Percentiles rank a stretch among this genome's conserved stretches.
Conservation (phyloP, 108 stramenopile genomes). For the Cyclotella baltica region DNA sequence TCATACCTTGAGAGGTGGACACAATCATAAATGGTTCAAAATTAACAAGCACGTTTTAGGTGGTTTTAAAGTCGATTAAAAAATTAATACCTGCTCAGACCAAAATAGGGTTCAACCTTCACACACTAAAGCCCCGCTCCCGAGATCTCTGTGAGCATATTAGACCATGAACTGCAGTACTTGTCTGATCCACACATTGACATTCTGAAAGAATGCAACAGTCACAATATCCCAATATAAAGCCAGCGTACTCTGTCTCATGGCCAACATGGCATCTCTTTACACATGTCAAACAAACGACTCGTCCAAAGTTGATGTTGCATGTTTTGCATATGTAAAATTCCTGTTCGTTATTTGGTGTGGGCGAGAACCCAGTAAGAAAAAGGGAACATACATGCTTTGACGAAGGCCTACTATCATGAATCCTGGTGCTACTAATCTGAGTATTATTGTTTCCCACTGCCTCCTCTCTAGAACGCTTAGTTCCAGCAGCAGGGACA, state of each 20-base stretch:
- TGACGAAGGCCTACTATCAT: background rate
- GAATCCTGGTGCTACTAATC: background rate
- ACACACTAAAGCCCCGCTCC: too few species aligned
- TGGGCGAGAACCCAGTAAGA: constrained; percentile 17
- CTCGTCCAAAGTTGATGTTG: constrained; percentile 18
- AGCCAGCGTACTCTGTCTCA: constrained; percentile 18
- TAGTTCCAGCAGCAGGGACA: background rate
- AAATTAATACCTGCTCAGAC: too few species aligned
- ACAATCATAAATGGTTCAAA: too few species aligned
- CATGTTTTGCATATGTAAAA: constrained; percentile 31
- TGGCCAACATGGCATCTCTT: constrained; percentile 27
- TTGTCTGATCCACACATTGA: constrained; percentile 6
- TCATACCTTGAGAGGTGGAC: too few species aligned
- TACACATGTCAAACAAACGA: constrained; percentile 24
- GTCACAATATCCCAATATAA: constrained; percentile 26
- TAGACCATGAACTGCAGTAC: too few species aligned
- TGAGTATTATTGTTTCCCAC: background rate
- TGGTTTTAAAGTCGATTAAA: too few species aligned
- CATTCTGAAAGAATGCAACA: constrained; percentile 2
- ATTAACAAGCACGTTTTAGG: too few species aligned
- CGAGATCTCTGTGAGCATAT: constrained; percentile 5
- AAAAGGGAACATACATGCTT: constrained; percentile 25
- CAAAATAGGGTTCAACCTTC: too few species aligned
- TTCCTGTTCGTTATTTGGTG: constrained; percentile 20
- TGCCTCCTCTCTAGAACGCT: background rate